Evolutionary conservation across 805 yeast genomes (phyloP).

Genomic region (Barnettozyma wickerhamii): DNA sequence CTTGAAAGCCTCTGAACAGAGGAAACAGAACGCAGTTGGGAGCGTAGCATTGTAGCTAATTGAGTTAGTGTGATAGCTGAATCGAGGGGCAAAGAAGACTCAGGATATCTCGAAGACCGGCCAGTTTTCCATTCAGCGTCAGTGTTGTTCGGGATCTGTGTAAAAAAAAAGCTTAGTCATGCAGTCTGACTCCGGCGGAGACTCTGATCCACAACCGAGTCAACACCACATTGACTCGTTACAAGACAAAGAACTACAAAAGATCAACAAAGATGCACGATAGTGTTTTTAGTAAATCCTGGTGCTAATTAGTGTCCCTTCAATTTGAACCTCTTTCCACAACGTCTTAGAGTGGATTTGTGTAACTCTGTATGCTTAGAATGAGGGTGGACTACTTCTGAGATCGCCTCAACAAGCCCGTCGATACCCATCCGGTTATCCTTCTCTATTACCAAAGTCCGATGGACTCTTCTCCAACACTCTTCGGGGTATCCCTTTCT

Average conservation of each 20-base stretch:
- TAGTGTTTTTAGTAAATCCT: too few species aligned
- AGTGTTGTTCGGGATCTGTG: too few species aligned
- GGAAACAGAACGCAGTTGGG: slow-evolving; percentile 5
- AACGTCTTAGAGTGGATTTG: slow-evolving; percentile 6
- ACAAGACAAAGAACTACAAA: too few species aligned
- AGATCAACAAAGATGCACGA: too few species aligned
- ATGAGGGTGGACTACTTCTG: slow-evolving; percentile 2
- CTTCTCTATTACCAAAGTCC: slow-evolving; percentile 8
- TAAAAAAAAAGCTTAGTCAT: background rate
- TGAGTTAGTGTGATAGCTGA: too few species aligned
- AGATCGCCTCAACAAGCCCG: slow-evolving; percentile 3
- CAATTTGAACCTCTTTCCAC: slow-evolving; percentile 10
- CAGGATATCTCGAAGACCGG: background rate
- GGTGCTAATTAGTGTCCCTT: background rate
- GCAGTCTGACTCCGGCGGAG: too few species aligned
- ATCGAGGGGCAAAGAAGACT: background rate
- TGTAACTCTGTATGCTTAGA: slow-evolving; percentile 5
- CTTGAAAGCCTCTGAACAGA: slow-evolving; percentile 2
- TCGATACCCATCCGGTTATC: slow-evolving; percentile 10
- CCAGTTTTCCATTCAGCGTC: too few species aligned
- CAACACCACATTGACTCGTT: too few species aligned
- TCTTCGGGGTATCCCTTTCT: slow-evolving; percentile 8
- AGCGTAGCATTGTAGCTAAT: slow-evolving; percentile 5
- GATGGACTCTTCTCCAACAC: background rate
- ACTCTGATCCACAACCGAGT: too few species aligned